Conservation (phyloP, 495 filamentous ascomycete genomes). For the Penicillium antarcticum region DNA sequence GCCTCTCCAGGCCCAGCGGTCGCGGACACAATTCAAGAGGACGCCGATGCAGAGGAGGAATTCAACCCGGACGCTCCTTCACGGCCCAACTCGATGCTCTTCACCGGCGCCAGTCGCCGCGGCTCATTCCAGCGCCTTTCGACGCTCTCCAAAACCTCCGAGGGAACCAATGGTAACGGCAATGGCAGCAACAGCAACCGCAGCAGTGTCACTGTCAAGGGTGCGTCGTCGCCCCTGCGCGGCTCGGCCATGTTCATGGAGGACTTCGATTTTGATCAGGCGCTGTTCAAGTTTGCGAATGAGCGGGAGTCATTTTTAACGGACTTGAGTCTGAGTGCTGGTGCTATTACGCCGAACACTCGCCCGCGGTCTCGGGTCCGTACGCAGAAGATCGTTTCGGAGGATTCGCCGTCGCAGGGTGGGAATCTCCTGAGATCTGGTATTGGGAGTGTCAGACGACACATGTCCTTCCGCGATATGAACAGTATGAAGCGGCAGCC, state of each 20-base stretch:
- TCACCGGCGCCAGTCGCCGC: slow-evolving; percentile 48
- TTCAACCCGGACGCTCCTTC: slow-evolving; percentile 35
- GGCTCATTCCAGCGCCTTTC: slow-evolving; percentile 67
- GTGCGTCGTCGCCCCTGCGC: slow-evolving; percentile 41
- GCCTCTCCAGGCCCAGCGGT: slow-evolving; percentile 52
- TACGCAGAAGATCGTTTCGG: slow-evolving; percentile 76
- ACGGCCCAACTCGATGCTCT: slow-evolving; percentile 52
- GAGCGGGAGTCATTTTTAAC: slow-evolving; percentile 92
- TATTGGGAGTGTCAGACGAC: slow-evolving; percentile 77
- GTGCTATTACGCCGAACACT: slow-evolving; percentile 67
- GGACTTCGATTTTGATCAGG: slow-evolving; percentile 89
- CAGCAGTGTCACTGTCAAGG: slow-evolving; percentile 82
- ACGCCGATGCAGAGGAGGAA: slow-evolving; percentile 60
- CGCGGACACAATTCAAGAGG: slow-evolving; percentile 79
- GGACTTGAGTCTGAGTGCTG: slow-evolving; percentile 86
- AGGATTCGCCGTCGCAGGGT: slow-evolving; percentile 54
- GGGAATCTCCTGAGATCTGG: slow-evolving; percentile 47
- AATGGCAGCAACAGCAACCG: slow-evolving; percentile 87
- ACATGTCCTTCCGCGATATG: slow-evolving; percentile 89
- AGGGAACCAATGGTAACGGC: slow-evolving; percentile 56
- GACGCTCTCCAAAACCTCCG: slow-evolving; percentile 58
- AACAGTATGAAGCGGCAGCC: slow-evolving; percentile 91
- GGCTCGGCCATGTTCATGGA: slow-evolving; percentile 35
- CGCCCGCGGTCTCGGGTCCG: slow-evolving; percentile 71
- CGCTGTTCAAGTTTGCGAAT: slow-evolving; percentile 87